Percentiles rank a stretch among this genome's conserved stretches.
These are phyloP conservation scores for Neofusicoccum parvum DNA, from an alignment of 2,329 filamentous ascomycete genomes.

Conservation along the genomic window DNA sequence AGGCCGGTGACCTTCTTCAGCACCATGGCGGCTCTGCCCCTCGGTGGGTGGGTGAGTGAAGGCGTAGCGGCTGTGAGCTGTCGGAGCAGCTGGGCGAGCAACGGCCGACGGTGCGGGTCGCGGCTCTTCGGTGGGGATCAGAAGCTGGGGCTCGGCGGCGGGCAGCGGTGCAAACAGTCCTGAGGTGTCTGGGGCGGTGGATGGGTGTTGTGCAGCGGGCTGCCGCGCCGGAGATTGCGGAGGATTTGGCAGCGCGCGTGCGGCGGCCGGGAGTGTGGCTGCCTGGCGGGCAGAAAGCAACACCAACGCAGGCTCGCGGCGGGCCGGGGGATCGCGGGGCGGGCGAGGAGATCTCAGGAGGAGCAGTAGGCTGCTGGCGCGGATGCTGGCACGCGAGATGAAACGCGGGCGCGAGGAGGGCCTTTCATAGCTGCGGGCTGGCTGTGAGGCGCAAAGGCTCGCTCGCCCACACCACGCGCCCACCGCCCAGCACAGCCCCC, in stretches of 20 bases:
- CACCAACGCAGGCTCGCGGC: no score
- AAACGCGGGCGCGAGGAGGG: background rate
- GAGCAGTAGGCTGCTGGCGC: background rate
- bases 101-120: background rate
- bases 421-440: background rate
- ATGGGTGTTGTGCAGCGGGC: background rate
- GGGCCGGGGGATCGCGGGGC: no score
- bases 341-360: background rate
- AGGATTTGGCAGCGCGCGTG: constrained; percentile 2
- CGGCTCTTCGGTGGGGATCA: background rate
- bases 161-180: background rate
- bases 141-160: background rate
- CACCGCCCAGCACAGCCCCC: constrained; percentile 16
- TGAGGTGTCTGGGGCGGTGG: background rate
- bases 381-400: background rate
- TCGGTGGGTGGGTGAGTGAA: background rate
- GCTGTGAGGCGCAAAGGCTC: background rate
- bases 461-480: background rate
- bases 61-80: background rate
- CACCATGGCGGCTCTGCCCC: constrained; percentile 33
- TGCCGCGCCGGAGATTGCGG: constrained; percentile 17
- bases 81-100: background rate
- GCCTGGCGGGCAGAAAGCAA: background rate
- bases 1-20: constrained; percentile 38
- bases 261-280: background rate